Evolutionary conservation across 2,329 filamentous ascomycete genomes (phyloP), one percentile per base, ranked within the genome.

Genomic region (Ceratocystis huliohia): DNA sequence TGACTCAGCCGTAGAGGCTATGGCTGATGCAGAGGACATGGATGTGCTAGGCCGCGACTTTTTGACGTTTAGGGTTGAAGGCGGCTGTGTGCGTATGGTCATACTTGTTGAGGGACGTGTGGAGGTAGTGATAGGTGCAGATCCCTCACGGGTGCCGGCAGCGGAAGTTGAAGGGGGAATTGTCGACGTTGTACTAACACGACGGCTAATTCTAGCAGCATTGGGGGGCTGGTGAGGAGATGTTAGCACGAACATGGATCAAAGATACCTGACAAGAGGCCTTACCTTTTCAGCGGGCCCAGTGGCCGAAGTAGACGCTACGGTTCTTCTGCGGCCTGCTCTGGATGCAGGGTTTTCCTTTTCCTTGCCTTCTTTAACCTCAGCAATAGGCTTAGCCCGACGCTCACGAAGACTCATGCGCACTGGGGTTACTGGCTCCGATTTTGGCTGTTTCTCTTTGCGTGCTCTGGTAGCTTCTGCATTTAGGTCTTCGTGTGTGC

Each of bases 401-500:
- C 90, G 84, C 66, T 87, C 85, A 41, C 91, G 84, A 65, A 94
- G 78, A 69, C 90, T 86, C 82, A 88, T 88, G 67, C 88, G 81
- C 3, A 76, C 76, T n/a, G 73, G 69, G 13, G 72, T 70, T 10
- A 73, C 71, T 0, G 73, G 70, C 7, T 74, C 61, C 15, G 66
- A 33, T 8, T 78, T 74, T 15, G 82, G 82, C 72, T 88, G 84
- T 5, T 84, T 82, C 70, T 93, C 89, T 71, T 82, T 79, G 71
- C 87, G 77, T 69, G 80, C 76, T 70, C 85, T 76, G 65, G 82
- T 83, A 25, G 85, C 84, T 72, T 89, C 86, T 0, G 83, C 83
- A 68, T 88, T 87, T 5, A 97, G 80, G 59, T 96, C 91, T 70
- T 95, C 89, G 7, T 86, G 82, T 41, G 80, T 87, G 75, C 83